A percentile compares a stretch with the other conserved stretches of the same genome.
Conservation (phyloP, 495 filamentous ascomycete genomes). For the Penicillium angulare region DNA sequence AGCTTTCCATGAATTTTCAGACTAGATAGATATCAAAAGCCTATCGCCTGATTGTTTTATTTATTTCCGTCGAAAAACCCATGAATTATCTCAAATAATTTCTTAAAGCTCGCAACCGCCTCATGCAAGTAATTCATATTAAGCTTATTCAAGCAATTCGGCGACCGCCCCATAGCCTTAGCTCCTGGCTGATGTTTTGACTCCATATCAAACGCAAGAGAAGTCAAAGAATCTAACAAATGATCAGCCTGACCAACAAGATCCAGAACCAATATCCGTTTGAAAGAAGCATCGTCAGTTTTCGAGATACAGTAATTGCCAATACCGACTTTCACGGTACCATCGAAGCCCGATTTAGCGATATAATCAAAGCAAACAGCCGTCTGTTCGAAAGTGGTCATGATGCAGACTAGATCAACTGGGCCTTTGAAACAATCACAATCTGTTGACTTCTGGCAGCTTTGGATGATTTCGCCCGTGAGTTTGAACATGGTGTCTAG, state of each 20-base stretch:
- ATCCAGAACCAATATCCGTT: constrained; percentile 5
- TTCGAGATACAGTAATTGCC: constrained; percentile 7
- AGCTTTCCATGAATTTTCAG: too few species aligned
- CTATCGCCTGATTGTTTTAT: too few species aligned
- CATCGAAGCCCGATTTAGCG: constrained; percentile 7
- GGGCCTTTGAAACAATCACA: constrained; percentile 4
- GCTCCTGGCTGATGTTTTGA: not conserved
- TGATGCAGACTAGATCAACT: constrained; percentile 12
- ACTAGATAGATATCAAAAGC: too few species aligned
- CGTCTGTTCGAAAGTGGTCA: constrained; percentile 12
- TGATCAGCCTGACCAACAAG: constrained; percentile 5
- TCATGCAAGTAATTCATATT: constrained; percentile 3
- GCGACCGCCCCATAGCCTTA: constrained; percentile 2
- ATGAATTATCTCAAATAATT: not conserved
- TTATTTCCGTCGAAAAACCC: constrained; percentile 1
- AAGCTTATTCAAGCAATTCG: constrained; percentile 4
- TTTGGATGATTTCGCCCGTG: constrained; percentile 8
- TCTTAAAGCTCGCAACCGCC: constrained; percentile 6
- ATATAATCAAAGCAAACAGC: constrained; percentile 12
- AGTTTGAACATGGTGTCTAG: constrained; percentile 12
- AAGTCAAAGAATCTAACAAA: constrained; percentile 1
- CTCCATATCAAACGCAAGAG: constrained; percentile 4
- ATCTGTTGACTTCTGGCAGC: constrained; percentile 3
- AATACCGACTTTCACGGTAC: constrained; percentile 7
- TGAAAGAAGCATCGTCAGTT: constrained; percentile 6